Conservation (phyloP, 257 asterid genomes). For the Sherardia arvensis region DNA sequence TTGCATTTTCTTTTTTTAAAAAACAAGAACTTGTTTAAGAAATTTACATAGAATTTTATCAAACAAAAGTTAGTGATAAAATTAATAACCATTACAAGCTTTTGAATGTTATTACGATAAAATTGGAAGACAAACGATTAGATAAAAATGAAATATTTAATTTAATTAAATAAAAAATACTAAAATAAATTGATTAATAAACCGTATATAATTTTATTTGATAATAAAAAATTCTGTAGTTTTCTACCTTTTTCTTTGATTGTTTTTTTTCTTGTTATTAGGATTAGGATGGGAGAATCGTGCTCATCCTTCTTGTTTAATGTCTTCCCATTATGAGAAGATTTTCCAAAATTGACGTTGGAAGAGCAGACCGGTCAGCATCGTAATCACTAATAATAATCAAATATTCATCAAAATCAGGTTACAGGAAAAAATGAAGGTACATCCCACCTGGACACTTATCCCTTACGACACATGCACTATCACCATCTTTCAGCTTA, state of each 20-base stretch:
- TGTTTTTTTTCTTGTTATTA: background rate
- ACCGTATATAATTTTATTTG: no score
- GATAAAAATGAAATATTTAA: no score
- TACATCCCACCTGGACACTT: slow-evolving; percentile 3
- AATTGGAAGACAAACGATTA: no score
- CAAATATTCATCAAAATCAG: background rate
- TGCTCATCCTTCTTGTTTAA: background rate
- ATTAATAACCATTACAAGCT: no score
- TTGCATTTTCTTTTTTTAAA: no score
- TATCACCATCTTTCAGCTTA: background rate
- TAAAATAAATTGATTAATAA: no score
- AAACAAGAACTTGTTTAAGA: no score
- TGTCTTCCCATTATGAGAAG: background rate
- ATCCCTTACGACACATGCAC: background rate
- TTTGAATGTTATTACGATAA: no score
- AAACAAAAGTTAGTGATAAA: no score
- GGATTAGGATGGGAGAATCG: background rate
- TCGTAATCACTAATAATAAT: background rate
- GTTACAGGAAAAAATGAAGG: background rate
- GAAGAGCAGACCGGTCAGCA: background rate
- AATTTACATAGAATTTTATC: no score
- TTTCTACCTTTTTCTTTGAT: background rate
- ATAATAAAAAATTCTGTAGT: no score
- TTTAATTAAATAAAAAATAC: no score
- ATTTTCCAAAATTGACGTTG: background rate